Evolutionary conservation across 2,329 filamentous ascomycete genomes (phyloP), one percentile per base, ranked within the genome.

Genomic region (Helminthosporium solani): DNA sequence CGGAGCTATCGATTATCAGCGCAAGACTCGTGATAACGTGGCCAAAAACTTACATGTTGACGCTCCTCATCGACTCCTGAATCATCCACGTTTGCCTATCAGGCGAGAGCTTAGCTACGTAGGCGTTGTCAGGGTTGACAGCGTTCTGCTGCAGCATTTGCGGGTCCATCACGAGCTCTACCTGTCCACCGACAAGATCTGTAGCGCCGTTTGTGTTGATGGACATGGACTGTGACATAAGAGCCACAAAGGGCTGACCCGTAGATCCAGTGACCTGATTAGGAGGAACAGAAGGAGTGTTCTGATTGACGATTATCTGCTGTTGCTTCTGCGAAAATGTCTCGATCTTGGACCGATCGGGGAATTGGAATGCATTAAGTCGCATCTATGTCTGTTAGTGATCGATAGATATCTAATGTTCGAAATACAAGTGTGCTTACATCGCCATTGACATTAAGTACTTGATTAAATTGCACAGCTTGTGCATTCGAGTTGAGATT

Each of bases 261-360:
- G 66, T 68, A 1, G 65, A 59, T 4, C 67, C 67, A 16, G 66
- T 68, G 34, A 70, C 64, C 44, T 69, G 65, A 50, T 67, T 68
- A 11, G 63, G 57, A 7, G 64, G 58, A 16, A 70, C 57, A 4
- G 67, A 52, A 8, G 63, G 60, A 23, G 56, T 59, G 51, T 70
- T 62, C 53, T 70, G 67, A 67, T 70, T 70, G 62, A 70, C 67
- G 20, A 70, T 68, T 63, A 70, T 50, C 43, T 70, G 67, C 28
- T 66, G 66, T 44, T 70, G 67, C 37, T 59, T 68, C 40, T 70
- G 67, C 2, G 66, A 69, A 43, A 67, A 69, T 1, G 66, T 68
- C 53, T 70, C 67, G 28, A 70, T 49, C 46, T 60, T 66, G 28
- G 66, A 68, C 35, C 64, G 58, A 49, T 70, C 67, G 8, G 66